Percentiles rank a stretch among this genome's conserved stretches.
These are phyloP conservation scores for Rhododendron simsii DNA, from an alignment of 148 eudicot species.

Conservation along the genomic window DNA sequence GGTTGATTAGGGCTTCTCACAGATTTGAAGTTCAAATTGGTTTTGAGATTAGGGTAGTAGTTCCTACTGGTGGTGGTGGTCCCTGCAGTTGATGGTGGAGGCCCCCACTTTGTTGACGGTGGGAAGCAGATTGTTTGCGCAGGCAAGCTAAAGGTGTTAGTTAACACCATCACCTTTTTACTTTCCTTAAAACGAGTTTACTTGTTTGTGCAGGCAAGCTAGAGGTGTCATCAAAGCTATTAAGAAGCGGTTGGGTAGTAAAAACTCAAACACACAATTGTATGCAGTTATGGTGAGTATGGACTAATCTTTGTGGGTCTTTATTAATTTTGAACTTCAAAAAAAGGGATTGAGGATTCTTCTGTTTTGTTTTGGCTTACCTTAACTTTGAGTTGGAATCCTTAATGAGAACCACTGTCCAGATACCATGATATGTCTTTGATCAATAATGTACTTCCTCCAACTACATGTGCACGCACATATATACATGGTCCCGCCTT, in stretches of 20 bases:
- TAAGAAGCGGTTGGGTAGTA: slow-evolving; percentile 84
- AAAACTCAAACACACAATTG: slow-evolving; percentile 67
- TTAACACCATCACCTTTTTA: neutral
- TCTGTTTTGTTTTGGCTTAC: neutral
- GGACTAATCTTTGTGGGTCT: neutral
- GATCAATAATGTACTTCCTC: neutral
- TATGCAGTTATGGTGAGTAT: slow-evolving; percentile 76
- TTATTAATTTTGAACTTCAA: neutral
- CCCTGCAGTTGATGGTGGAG: too few species aligned
- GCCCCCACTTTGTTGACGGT: too few species aligned
- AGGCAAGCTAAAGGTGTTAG: too few species aligned
- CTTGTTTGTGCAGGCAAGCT: slow-evolving; percentile 61
- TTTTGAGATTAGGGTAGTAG: too few species aligned
- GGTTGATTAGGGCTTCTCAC: too few species aligned
- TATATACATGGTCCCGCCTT: neutral
- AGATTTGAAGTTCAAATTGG: too few species aligned
- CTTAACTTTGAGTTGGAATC: neutral
- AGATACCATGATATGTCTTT: neutral
- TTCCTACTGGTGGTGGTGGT: too few species aligned
- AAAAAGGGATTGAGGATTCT: neutral
- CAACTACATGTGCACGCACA: neutral
- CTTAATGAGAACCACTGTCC: neutral
- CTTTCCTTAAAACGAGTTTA: neutral
- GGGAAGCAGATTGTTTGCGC: too few species aligned
- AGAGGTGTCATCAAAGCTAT: slow-evolving; percentile 83